Evolutionary conservation across 148 eudicot genomes (phyloP).

Genomic region (Fagopyrum homotropicum): DNA sequence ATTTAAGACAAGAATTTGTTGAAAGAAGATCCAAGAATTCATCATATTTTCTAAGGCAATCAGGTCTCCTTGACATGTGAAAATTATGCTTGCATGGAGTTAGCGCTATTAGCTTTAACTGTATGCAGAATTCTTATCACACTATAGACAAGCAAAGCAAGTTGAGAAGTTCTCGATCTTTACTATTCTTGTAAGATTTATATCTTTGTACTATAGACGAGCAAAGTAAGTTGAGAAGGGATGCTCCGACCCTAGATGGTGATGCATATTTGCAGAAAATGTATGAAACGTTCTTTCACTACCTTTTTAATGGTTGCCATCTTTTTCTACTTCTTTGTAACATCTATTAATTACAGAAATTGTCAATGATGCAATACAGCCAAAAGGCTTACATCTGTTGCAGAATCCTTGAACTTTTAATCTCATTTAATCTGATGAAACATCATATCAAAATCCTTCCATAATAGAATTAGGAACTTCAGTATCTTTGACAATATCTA

Average conservation of each 20-base stretch:
- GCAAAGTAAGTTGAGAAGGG: background rate
- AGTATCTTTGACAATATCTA: background rate
- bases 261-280: background rate
- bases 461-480: background rate
- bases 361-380: background rate
- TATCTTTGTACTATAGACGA: background rate
- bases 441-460: background rate
- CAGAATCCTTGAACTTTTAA: background rate
- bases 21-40: background rate
- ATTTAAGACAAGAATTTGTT: background rate
- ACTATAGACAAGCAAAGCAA: background rate
- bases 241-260: too few relatives aligned
- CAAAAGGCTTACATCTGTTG: background rate
- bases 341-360: background rate
- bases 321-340: background rate
- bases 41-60: background rate
- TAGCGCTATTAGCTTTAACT: background rate
- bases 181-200: background rate
- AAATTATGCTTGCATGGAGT: background rate
- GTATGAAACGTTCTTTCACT: background rate
- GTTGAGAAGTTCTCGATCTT: background rate
- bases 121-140: background rate
- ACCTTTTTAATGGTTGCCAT: background rate
- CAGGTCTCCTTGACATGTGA: background rate
- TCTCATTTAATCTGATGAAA: background rate